These are phyloP conservation scores for Wallacemonas sp. DNA, from an alignment of 208 protist genomes.

Conservation along the genomic window DNA sequence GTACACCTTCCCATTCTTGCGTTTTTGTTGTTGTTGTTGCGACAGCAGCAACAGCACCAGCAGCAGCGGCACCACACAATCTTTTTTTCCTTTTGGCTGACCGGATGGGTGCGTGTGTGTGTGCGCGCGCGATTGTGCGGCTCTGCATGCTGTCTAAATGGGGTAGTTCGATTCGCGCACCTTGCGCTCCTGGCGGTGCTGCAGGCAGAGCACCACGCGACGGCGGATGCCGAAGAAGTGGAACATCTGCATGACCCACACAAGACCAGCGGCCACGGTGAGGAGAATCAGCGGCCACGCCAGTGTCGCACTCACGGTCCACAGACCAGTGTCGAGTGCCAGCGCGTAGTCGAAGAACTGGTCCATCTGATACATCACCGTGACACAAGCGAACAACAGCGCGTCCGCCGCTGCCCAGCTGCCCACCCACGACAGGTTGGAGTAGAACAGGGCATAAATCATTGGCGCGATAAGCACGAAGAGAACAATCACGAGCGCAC, in stretches of 20 bases:
- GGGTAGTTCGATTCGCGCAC: conserved; percentile 5
- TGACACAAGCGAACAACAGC: conserved; percentile 64
- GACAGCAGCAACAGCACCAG: too few relatives aligned
- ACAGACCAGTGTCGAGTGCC: conserved; percentile 21
- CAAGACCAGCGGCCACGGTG: conserved; percentile 9
- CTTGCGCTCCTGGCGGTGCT: conserved; percentile 8
- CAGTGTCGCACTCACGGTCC: conserved; percentile 18
- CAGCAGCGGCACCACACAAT: too few relatives aligned
- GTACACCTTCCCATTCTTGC: too few relatives aligned
- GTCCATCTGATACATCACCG: conserved; percentile 38
- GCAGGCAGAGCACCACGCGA: neutral
- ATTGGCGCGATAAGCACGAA: conserved; percentile 30
- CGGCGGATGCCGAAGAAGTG: conserved; percentile 15
- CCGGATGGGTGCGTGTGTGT: too few relatives aligned
- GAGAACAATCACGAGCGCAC: conserved; percentile 19
- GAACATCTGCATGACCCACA: conserved; percentile 19
- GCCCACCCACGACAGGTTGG: conserved; percentile 27
- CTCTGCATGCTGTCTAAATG: too few relatives aligned
- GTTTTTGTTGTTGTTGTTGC: too few relatives aligned
- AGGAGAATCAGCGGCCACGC: conserved; percentile 33
- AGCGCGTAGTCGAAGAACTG: conserved; percentile 77
- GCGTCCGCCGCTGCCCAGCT: conserved; percentile 84
- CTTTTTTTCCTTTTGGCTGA: too few relatives aligned
- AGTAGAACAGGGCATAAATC: conserved; percentile 25
- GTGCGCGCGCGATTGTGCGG: too few relatives aligned